Percentiles rank a stretch among this genome's conserved stretches.
Conservation (phyloP, 768 basidiomycete species). For the Tylopilus balloui region DNA sequence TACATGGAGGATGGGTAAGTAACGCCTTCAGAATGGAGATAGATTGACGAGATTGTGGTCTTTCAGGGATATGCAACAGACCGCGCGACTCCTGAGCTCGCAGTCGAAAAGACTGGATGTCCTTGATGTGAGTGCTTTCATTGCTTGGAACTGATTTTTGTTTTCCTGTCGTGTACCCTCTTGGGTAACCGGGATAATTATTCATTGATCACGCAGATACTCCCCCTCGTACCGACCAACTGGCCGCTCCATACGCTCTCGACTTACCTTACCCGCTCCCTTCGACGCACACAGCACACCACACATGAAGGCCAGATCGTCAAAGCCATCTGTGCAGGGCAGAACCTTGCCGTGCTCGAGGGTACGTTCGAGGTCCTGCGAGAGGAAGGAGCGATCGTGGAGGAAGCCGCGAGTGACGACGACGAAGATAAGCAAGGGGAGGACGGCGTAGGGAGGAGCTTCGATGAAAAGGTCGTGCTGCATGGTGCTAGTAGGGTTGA, state of each 20-base stretch:
- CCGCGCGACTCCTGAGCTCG: slow-evolving; percentile 69
- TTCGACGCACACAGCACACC: slow-evolving; percentile 69
- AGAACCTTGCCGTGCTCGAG: slow-evolving; percentile 74
- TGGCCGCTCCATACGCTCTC: slow-evolving; percentile 76
- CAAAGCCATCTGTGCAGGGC: slow-evolving; percentile 71
- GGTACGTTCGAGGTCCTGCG: slow-evolving; percentile 51
- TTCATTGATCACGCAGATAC: slow-evolving; percentile 40
- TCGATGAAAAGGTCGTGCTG: slow-evolving; percentile 45
- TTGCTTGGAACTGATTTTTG: background rate
- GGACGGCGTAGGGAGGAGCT: slow-evolving; percentile 16
- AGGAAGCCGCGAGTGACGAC: slow-evolving; percentile 52
- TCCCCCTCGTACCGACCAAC: slow-evolving; percentile 60
- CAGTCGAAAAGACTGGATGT: slow-evolving; percentile 78
- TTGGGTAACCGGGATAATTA: background rate
- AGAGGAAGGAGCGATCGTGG: slow-evolving; percentile 63
- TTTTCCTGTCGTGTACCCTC: too few species aligned
- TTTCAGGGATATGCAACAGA: slow-evolving; percentile 50
- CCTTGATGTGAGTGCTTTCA: slow-evolving; percentile 54
- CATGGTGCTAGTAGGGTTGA: slow-evolving; percentile 9
- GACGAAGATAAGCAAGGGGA: slow-evolving; percentile 27
- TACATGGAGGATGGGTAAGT: slow-evolving; percentile 77
- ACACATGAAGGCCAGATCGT: slow-evolving; percentile 69
- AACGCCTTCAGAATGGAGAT: background rate
- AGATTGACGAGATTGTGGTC: background rate
- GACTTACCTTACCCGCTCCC: slow-evolving; percentile 73